phyloP scores from a whole-genome alignment of 2,329 filamentous ascomycete genomes.

The Fusarium sp. region DNA sequence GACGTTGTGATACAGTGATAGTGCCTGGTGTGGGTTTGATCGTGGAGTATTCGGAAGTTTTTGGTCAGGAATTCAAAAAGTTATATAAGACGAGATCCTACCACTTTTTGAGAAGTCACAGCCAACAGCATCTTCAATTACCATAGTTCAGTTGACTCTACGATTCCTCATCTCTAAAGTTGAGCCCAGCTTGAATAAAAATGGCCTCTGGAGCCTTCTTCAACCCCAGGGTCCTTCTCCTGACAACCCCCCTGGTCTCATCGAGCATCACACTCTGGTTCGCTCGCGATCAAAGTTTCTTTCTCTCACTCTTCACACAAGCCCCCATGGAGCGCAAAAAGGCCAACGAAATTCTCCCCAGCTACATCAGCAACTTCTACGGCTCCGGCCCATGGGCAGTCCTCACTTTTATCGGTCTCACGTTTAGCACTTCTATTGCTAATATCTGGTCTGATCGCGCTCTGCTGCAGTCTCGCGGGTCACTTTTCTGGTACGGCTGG shows the following conservation, averaged over 20 bases:
- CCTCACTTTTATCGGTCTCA: slow-evolving; percentile 53
- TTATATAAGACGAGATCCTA: slow-evolving; percentile 9
- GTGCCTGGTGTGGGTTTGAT: slow-evolving; percentile 3
- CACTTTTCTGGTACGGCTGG: slow-evolving; percentile 52
- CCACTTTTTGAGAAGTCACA: neutral
- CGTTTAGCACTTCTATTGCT: slow-evolving; percentile 49
- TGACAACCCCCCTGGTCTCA: slow-evolving; percentile 61
- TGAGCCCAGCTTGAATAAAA: neutral
- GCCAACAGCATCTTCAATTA: neutral
- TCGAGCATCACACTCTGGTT: slow-evolving; percentile 62
- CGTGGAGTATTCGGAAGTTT: slow-evolving; percentile 32
- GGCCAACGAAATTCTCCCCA: slow-evolving; percentile 56
- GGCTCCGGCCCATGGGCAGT: slow-evolving; percentile 52
- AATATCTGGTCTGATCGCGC: slow-evolving; percentile 45
- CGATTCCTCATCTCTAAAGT: neutral
- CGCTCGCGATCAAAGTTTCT: slow-evolving; percentile 60
- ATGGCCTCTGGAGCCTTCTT: slow-evolving; percentile 58
- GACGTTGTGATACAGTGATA: neutral
- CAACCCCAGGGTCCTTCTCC: slow-evolving; percentile 56
- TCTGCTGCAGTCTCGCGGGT: slow-evolving; percentile 45
- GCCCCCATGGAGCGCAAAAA: slow-evolving; percentile 47
- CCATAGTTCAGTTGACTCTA: neutral
- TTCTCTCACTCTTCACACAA: slow-evolving; percentile 56
- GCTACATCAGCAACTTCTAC: slow-evolving; percentile 61
- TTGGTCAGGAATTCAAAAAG: neutral